Conservation (phyloP, 176 grass and related monocot species). For the Juncus inflexus region DNA sequence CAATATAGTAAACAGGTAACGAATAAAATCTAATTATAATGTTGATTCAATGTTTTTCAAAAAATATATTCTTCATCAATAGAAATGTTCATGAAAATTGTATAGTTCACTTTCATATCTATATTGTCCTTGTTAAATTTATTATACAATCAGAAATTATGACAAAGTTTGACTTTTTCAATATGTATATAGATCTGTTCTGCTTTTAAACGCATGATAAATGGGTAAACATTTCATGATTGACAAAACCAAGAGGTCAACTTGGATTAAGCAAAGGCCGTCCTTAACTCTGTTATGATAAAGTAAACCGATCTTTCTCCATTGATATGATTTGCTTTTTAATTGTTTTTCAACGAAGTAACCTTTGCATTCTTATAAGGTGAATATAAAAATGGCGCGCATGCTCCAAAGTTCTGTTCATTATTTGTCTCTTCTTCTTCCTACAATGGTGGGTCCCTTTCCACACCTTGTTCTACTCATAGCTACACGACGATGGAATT, state of each 20-base stretch:
- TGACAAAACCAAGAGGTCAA: slow-evolving; percentile 28
- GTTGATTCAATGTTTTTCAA: too few relatives aligned
- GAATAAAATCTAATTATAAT: too few relatives aligned
- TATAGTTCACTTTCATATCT: too few relatives aligned
- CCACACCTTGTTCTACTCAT: slow-evolving; percentile 23
- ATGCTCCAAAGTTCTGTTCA: slow-evolving; percentile 23
- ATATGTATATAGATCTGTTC: neutral
- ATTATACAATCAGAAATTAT: too few relatives aligned
- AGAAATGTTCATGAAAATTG: too few relatives aligned
- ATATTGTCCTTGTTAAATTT: too few relatives aligned
- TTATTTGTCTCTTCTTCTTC: slow-evolving; percentile 32
- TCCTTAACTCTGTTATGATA: slow-evolving; percentile 9
- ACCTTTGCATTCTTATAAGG: slow-evolving; percentile 5
- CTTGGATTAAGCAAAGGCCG: slow-evolving; percentile 23
- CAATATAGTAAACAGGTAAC: too few relatives aligned
- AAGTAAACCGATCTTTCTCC: slow-evolving; percentile 21
- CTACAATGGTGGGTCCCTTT: slow-evolving; percentile 22
- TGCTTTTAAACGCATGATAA: neutral
- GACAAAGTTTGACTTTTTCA: too few relatives aligned
- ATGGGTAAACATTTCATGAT: slow-evolving; percentile 17
- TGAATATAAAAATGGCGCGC: slow-evolving; percentile 23
- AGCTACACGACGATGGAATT: slow-evolving; percentile 21
- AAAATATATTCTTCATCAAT: too few relatives aligned
- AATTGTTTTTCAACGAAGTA: too few relatives aligned
- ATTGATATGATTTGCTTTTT: slow-evolving; percentile 2